Percentiles rank a stretch among this genome's conserved stretches.
phyloP scores from a whole-genome alignment of 306 rosid species.

The Fragaria nilgerrensis region DNA sequence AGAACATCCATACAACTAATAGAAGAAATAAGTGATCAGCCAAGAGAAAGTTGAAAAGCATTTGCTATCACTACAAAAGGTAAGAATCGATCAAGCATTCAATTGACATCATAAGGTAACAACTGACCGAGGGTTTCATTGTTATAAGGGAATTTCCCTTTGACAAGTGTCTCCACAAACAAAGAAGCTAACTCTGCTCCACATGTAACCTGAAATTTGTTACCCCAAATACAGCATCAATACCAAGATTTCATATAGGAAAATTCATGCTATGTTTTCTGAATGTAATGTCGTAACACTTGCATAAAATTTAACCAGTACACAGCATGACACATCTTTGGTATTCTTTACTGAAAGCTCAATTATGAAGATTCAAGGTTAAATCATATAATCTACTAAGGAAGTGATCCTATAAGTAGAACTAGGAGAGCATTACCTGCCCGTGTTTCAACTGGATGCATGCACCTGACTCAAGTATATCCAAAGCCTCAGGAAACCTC shows the following conservation, averaged over 20 bases:
- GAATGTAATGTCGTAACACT: not conserved
- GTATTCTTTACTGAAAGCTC: not conserved
- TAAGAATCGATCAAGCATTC: constrained; percentile 3
- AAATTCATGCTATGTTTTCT: not conserved
- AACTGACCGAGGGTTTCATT: constrained; percentile 71
- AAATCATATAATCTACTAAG: not conserved
- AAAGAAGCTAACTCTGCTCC: constrained; percentile 92
- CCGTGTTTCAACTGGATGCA: constrained; percentile 69
- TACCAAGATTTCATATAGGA: not conserved
- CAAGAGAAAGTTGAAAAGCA: constrained; percentile 17
- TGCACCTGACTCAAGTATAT: constrained; percentile 81
- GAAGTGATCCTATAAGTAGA: not conserved
- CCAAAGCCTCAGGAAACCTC: constrained; percentile 79
- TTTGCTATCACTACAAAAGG: constrained; percentile 3
- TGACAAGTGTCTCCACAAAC: constrained; percentile 81
- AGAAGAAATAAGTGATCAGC: constrained; percentile 23
- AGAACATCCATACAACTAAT: not conserved
- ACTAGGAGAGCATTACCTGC: constrained; percentile 52
- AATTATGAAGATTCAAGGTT: not conserved
- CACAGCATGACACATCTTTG: not conserved
- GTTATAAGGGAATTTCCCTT: constrained; percentile 68
- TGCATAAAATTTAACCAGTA: not conserved
- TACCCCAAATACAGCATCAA: constrained; percentile 9
- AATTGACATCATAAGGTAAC: constrained; percentile 27
- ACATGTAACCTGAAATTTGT: constrained; percentile 73